phyloP scores from a whole-genome alignment of 768 basidiomycete genomes.

The Xerocomellus intermedius region DNA sequence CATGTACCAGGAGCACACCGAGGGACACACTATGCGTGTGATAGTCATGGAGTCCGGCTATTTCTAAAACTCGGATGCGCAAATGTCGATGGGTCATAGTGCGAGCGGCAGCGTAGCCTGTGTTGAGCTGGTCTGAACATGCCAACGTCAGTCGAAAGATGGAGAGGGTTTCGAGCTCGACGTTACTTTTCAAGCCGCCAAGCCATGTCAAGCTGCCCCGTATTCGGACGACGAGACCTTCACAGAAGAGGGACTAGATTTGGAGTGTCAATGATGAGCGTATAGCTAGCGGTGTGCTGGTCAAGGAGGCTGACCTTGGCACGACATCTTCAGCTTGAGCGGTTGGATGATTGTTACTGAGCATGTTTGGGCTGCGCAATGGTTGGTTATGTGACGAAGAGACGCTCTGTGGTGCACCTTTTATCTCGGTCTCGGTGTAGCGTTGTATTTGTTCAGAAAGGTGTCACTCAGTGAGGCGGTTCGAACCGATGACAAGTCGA shows the following conservation, averaged over 20 bases:
- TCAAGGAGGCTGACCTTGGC: constrained; percentile 3
- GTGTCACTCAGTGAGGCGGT: not conserved
- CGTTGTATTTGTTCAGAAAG: not conserved
- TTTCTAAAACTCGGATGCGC: constrained; percentile 17
- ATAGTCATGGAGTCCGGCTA: constrained; percentile 30
- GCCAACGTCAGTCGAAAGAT: not conserved
- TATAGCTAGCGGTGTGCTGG: not conserved
- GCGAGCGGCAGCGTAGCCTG: constrained; percentile 19
- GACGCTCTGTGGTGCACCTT: not conserved
- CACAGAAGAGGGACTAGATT: constrained; percentile 1
- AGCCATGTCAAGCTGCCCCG: constrained; percentile 15
- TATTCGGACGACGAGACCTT: constrained; percentile 5
- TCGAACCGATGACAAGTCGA: not conserved
- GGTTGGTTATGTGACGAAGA: not conserved
- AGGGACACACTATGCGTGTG: constrained; percentile 27
- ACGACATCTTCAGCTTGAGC: too few relatives aligned
- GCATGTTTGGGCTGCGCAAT: not conserved
- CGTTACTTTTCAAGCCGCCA: not conserved
- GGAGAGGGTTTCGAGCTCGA: not conserved
- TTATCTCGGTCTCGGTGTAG: constrained; percentile 1
- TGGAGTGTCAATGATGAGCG: not conserved
- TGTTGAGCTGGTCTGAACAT: not conserved
- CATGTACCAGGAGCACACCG: constrained; percentile 20
- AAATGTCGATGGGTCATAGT: not conserved
- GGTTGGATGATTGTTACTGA: too few relatives aligned